Conservation (phyloP, 2,329 filamentous ascomycete genomes). For the Fusarium algeriense region DNA sequence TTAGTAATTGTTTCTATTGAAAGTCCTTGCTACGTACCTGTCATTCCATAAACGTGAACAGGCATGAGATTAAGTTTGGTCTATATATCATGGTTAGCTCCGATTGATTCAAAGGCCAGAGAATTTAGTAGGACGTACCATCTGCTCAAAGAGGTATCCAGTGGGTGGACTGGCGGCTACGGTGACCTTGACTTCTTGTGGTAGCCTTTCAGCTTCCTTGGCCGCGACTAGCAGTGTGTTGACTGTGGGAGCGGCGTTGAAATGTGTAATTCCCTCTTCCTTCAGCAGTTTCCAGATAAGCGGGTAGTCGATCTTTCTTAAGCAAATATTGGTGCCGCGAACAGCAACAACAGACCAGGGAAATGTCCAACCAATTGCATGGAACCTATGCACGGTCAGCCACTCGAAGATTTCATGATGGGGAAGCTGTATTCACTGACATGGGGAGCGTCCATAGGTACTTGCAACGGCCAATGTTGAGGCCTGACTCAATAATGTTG, state of each 20-base stretch:
- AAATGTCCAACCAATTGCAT: slow-evolving; percentile 84
- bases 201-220: slow-evolving; percentile 77
- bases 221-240: slow-evolving; percentile 92
- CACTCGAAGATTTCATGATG: not conserved
- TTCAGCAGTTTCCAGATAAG: slow-evolving; percentile 92
- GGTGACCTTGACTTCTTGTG: slow-evolving; percentile 82
- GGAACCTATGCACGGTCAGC: slow-evolving; percentile 62
- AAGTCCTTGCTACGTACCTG: slow-evolving; percentile 50
- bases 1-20: not conserved
- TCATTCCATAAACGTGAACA: slow-evolving; percentile 91
- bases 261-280: slow-evolving; percentile 90
- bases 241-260: slow-evolving; percentile 95
- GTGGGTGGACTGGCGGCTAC: slow-evolving; percentile 94
- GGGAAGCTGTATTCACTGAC: slow-evolving; percentile 65
- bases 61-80: slow-evolving; percentile 82
- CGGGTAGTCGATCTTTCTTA: slow-evolving; percentile 94
- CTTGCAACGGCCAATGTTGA: slow-evolving; percentile 81
- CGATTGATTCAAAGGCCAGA: not conserved
- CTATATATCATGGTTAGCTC: slow-evolving; percentile 44
- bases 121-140: slow-evolving; percentile 66
- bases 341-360: slow-evolving; percentile 95
- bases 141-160: slow-evolving; percentile 90
- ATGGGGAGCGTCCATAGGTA: slow-evolving; percentile 95
- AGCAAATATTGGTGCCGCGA: slow-evolving; percentile 92
- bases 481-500: slow-evolving; percentile 88